phyloP scores from a whole-genome alignment of 306 rosid genomes.

The Geum urbanum region DNA sequence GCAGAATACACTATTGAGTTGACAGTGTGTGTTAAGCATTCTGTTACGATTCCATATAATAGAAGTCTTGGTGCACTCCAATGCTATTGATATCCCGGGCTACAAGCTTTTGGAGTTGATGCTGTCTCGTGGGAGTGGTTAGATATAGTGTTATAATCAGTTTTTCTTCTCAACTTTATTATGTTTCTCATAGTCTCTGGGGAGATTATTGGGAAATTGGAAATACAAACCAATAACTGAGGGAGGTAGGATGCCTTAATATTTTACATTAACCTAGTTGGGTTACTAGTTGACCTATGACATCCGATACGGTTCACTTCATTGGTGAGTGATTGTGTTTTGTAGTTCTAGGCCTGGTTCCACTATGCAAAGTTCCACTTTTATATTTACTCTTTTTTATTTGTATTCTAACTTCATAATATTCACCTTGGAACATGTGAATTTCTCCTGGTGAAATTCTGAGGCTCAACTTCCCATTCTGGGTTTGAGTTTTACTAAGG shows the following conservation, averaged over 20 bases:
- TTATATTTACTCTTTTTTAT: background rate
- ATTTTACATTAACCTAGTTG: background rate
- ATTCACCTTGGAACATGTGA: background rate
- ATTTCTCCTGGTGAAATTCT: background rate
- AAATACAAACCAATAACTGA: background rate
- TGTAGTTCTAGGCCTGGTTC: background rate
- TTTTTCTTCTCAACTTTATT: background rate
- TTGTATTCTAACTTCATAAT: background rate
- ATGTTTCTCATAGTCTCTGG: background rate
- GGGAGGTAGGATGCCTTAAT: background rate
- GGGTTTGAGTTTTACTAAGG: slow-evolving; percentile 4
- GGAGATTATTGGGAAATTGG: background rate
- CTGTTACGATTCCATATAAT: background rate
- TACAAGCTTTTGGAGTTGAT: background rate
- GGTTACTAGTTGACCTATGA: background rate
- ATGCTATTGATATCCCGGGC: background rate
- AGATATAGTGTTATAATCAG: background rate
- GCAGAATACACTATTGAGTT: background rate
- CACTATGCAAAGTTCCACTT: background rate
- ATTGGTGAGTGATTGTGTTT: background rate
- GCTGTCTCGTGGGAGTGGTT: background rate
- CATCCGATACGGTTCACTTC: background rate
- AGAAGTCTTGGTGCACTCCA: background rate
- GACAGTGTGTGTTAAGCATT: background rate
- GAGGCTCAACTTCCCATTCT: background rate